phyloP scores from a whole-genome alignment of 1,284 basidiomycete genomes.

The Golubevia pallescens region DNA sequence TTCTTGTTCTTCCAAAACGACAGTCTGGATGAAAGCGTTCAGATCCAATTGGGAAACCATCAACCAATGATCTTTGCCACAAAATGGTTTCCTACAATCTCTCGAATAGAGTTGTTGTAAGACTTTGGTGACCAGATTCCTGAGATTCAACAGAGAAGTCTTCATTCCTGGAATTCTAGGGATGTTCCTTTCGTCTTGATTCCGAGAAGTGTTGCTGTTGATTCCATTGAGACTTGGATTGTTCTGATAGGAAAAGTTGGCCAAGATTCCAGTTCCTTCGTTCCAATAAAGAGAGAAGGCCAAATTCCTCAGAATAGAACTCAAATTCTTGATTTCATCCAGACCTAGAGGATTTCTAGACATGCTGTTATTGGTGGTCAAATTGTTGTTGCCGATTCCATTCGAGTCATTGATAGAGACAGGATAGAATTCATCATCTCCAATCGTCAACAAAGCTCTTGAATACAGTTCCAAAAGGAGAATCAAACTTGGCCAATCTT shows the following conservation, averaged over 20 bases:
- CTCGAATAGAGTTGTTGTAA: constrained; percentile 57
- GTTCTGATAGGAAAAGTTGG: constrained; percentile 42
- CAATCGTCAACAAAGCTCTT: constrained; percentile 85
- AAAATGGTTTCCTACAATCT: constrained; percentile 70
- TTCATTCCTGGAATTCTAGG: background rate
- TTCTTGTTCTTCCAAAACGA: constrained; percentile 70
- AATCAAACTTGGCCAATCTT: constrained; percentile 71
- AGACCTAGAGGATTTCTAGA: constrained; percentile 76
- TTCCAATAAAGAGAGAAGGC: constrained; percentile 82
- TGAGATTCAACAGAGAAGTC: constrained; percentile 18
- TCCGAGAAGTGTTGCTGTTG: constrained; percentile 23
- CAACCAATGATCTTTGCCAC: constrained; percentile 83
- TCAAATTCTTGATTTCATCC: constrained; percentile 79
- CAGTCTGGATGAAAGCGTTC: constrained; percentile 85
- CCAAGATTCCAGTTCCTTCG: constrained; percentile 65
- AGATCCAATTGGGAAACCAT: constrained; percentile 76
- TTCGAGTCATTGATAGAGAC: constrained; percentile 40
- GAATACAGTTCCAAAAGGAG: constrained; percentile 83
- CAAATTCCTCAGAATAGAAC: constrained; percentile 76
- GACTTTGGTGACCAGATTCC: constrained; percentile 35
- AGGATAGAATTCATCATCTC: constrained; percentile 94
- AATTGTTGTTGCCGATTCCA: background rate
- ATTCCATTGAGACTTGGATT: constrained; percentile 6
- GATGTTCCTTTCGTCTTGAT: constrained; percentile 20
- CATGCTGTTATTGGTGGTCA: background rate